Conservation (phyloP, 2,329 filamentous ascomycete species). For the Fusarium guadeloupense region DNA sequence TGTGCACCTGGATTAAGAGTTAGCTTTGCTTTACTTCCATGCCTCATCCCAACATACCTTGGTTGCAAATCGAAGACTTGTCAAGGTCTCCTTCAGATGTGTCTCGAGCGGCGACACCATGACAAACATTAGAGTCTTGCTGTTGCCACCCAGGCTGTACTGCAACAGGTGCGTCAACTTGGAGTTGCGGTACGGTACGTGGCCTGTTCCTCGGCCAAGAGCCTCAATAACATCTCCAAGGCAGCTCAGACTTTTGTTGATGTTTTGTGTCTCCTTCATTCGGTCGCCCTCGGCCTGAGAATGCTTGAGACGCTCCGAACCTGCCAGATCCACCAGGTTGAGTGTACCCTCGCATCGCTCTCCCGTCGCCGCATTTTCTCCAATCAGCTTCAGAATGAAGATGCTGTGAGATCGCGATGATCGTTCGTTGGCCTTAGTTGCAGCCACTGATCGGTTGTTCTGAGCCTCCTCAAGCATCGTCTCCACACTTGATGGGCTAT, state of each 20-base stretch:
- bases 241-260: slow-evolving; percentile 94
- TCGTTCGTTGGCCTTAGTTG: slow-evolving; percentile 96
- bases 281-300: slow-evolving; percentile 86
- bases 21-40: background rate
- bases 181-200: slow-evolving; percentile 94
- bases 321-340: slow-evolving; percentile 94
- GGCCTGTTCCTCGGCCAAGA: slow-evolving; percentile 82
- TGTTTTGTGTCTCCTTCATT: slow-evolving; percentile 93
- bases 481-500: slow-evolving; percentile 83
- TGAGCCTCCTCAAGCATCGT: slow-evolving; percentile 81
- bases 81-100: slow-evolving; percentile 91
- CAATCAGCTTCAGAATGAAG: slow-evolving; percentile 84
- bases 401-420: slow-evolving; percentile 95
- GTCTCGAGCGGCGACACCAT: slow-evolving; percentile 94
- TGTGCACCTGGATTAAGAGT: slow-evolving; percentile 70
- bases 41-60: slow-evolving; percentile 67
- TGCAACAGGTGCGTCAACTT: slow-evolving; percentile 96
- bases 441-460: slow-evolving; percentile 89
- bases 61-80: slow-evolving; percentile 93
- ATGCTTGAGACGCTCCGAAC: slow-evolving; percentile 89
- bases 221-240: slow-evolving; percentile 94
- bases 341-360: slow-evolving; percentile 92
- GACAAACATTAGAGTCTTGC: slow-evolving; percentile 98
- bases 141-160: slow-evolving; percentile 93
- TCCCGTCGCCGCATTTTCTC: slow-evolving; percentile 77